Percentiles rank a stretch among this genome's conserved stretches.
phyloP scores from a whole-genome alignment of 192 early-diverging fungal species.

The Gorgonomyces haynaldii region DNA sequence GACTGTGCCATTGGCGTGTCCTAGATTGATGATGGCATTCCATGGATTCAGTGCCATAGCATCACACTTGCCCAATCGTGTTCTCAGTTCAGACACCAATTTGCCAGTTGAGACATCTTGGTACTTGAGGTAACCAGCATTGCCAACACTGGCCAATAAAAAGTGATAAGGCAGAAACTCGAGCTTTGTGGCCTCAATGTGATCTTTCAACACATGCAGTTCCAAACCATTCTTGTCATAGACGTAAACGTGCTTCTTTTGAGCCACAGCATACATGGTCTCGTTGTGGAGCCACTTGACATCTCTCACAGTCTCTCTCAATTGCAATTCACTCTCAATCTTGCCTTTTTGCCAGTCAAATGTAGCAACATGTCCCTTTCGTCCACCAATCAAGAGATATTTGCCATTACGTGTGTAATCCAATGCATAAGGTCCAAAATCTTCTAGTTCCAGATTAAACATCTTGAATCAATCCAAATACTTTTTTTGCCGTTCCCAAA shows the following conservation, averaged over 20 bases:
- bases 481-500: slow-evolving; percentile 59
- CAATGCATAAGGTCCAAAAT: slow-evolving; percentile 80
- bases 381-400: slow-evolving; percentile 27
- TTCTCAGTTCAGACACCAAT: slow-evolving; percentile 64
- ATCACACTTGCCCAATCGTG: slow-evolving; percentile 65
- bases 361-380: slow-evolving; percentile 73
- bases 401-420: slow-evolving; percentile 84
- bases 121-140: slow-evolving; percentile 73
- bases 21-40: slow-evolving; percentile 81
- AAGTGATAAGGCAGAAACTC: slow-evolving; percentile 92
- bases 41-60: slow-evolving; percentile 84
- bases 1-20: slow-evolving; percentile 77
- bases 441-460: slow-evolving; percentile 63
- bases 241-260: slow-evolving; percentile 90
- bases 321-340: slow-evolving; percentile 67
- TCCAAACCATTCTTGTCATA: slow-evolving; percentile 87
- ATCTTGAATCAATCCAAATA: too few relatives aligned
- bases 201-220: slow-evolving; percentile 74
- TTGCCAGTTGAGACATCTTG: slow-evolving; percentile 89
- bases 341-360: slow-evolving; percentile 84
- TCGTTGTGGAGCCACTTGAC: slow-evolving; percentile 94
- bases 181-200: slow-evolving; percentile 68
- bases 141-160: slow-evolving; percentile 71
- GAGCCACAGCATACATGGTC: slow-evolving; percentile 85
- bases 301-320: slow-evolving; percentile 82